Base-by-base conservation (phyloP, 2,329 filamentous ascomycete species). In the Pseudogymnoascus sp. region DNA sequence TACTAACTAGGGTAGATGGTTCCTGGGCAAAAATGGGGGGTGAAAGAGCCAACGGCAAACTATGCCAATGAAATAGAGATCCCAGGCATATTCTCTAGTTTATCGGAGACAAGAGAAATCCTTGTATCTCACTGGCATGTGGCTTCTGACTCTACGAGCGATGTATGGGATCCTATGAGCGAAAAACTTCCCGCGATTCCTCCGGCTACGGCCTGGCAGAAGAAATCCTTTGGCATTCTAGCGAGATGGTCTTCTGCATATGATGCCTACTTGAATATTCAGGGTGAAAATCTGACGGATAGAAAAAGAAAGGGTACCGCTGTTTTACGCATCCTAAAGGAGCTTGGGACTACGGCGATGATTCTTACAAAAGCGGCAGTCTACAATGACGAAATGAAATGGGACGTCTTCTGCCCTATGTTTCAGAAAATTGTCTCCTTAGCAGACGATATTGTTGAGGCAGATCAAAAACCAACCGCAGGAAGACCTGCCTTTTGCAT, bases 1-100 rank as follows among this genome's bases (percentile, higher is more conserved):
- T 24, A 11, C 60, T 47, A 35, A 60, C 35, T 31, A 5, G 15
- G n/a, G 39, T 61, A 64, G 63, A 64, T 66, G 60, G 35, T 64
- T 29, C 59, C 58, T 41, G 59, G 47, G 3, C 35, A 33, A 21
- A 21, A 21, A 21, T 3, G 21, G 21, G 21, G 21, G 2, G 21
- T 21, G 21, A 21, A 21, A 13, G 41, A 61, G 5, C 21, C 21
- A 26, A 21, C 63, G 60, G 44, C 17, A 29, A 9, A 40, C 40
- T 9, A 54, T 41, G 47, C 10, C 37, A 40, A 26, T 15, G 17
- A 50, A n/a, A 10, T 11, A 17, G 24, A 59, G 47, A 39, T 24
- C 24, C 40, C 40, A 26, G 17, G 21, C 26, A 44, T 44, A 26
- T 44, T 44, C 40, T 26, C 40, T 4, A n/a, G 40, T 44, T 44